phyloP scores from a whole-genome alignment of 352 stramenopile species.

The Globisporangium irregulare region DNA sequence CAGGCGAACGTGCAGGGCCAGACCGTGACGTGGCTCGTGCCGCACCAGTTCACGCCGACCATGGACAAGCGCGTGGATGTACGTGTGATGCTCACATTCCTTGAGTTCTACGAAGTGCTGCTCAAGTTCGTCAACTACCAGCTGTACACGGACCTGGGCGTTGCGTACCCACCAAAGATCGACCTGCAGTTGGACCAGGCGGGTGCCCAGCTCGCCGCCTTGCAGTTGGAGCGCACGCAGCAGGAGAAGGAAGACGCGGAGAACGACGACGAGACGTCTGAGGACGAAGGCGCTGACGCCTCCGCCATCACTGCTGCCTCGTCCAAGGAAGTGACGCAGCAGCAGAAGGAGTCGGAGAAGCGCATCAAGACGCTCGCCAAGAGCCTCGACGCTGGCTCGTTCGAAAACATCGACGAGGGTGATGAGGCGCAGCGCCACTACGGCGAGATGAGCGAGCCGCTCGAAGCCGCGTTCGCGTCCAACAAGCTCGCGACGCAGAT shows the following conservation, averaged over 20 bases:
- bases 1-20: conserved; percentile 93
- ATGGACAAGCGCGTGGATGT: conserved; percentile 98
- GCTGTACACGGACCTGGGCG: conserved; percentile 94
- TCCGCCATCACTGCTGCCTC: neutral
- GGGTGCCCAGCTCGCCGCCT: conserved; percentile 59
- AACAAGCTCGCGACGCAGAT: conserved; percentile 81
- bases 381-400: conserved; percentile 31
- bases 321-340: conserved; percentile 34
- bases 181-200: conserved; percentile 80
- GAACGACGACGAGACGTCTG: conserved; percentile 26
- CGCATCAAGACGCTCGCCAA: conserved; percentile 71
- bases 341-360: conserved; percentile 89
- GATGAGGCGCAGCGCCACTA: conserved; percentile 67
- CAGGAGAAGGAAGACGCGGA: conserved; percentile 32
- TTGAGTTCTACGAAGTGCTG: conserved; percentile 99
- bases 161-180: conserved; percentile 94
- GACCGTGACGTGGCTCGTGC: conserved; percentile 97
- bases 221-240: conserved; percentile 63
- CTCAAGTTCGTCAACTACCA: conserved; percentile 99
- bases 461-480: conserved; percentile 86
- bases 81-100: conserved; percentile 99
- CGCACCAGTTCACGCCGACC: conserved; percentile 97
- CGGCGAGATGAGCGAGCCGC: conserved; percentile 86
- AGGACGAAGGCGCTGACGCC: conserved; percentile 17
- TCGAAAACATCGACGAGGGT: conserved; percentile 72